Base-by-base conservation (phyloP, 169 alveolate species). In the Plasmodium gallinaceum region DNA sequence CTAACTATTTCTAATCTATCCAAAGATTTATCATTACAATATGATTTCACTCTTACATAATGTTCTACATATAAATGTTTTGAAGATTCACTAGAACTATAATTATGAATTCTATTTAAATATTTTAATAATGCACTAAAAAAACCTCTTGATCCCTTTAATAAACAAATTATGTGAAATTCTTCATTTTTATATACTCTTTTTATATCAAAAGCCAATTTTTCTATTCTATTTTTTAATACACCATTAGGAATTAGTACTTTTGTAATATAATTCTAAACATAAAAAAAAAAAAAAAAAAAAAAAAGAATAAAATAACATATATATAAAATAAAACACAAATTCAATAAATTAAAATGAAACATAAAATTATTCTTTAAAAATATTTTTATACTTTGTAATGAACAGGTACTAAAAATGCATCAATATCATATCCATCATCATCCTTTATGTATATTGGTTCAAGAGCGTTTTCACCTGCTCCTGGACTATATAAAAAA, bases 81-180 rank as follows among this genome's bases (percentile, higher is more conserved):
- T 26, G 89, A 26, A 0, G 78, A 46, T 7, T 73, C 86, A 18
- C 24, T 48, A 5, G 76, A 26, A 46, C 71, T 88, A 18, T 88
- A 93, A 80, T 60, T 87, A 46, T 92, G 92, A 14, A 93, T 92
- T 65, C 88, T 73, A 20, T 76, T 85, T 66, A 94, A 61, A 69
- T 75, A 88, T 42, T 91, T 78, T 42, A 94, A 52, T 32, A 94
- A 70, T 2, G 75, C 70, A 71, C 87, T 70, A 64, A 94, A 94
- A 74, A 93, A 93, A 20, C 94, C 93, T n/a, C 96, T 88, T 6
- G 94, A 86, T 12, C 95, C 96, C 85, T 94, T 94, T 52, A 94
- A 83, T 22, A 94, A 32, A 48, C 96, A 94, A 24, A 94, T 24
- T 26, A 93, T 58, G 48, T 94, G 96, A 71, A 94, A 64, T 58